A percentile compares a stretch with the other conserved stretches of the same genome.
phyloP scores from a whole-genome alignment of 352 stramenopile species.

The Pythium rhizo-oryzae region DNA sequence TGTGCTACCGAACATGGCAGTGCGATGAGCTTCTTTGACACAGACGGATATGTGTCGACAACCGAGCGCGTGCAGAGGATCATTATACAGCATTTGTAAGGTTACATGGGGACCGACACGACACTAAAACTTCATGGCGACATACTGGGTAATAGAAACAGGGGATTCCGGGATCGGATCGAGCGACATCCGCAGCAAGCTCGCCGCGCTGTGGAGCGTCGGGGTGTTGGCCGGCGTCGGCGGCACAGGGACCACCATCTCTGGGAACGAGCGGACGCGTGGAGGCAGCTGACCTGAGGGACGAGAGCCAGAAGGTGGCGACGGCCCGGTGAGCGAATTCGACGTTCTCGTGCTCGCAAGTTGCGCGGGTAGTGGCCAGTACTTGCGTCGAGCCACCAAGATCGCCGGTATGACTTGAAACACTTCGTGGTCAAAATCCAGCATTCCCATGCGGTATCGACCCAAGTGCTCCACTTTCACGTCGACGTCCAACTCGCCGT shows the following conservation, averaged over 20 bases:
- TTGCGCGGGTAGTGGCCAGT: neutral
- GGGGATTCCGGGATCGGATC: constrained; percentile 11
- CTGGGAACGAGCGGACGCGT: constrained; percentile 6
- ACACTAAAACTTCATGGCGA: neutral
- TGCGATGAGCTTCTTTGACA: constrained; percentile 25
- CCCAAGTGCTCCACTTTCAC: constrained; percentile 4
- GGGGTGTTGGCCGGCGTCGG: constrained; percentile 9
- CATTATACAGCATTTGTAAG: too few relatives aligned
- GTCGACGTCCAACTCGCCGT: neutral
- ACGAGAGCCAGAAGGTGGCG: neutral
- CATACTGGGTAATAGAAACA: neutral
- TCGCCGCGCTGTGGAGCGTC: neutral
- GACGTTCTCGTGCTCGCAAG: neutral
- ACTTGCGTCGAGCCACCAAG: constrained; percentile 4
- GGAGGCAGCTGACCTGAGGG: neutral
- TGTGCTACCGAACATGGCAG: too few relatives aligned
- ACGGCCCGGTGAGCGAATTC: neutral
- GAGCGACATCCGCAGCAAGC: neutral
- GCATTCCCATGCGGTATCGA: neutral
- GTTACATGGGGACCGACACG: too few relatives aligned
- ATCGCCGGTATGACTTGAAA: neutral
- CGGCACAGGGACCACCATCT: constrained; percentile 1
- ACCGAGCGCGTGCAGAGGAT: too few relatives aligned
- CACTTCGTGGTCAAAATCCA: neutral
- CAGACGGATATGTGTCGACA: constrained; percentile 18